Evolutionary conservation across 139 green algal genomes (phyloP).

Genomic region (Volvox reticuliferus): DNA sequence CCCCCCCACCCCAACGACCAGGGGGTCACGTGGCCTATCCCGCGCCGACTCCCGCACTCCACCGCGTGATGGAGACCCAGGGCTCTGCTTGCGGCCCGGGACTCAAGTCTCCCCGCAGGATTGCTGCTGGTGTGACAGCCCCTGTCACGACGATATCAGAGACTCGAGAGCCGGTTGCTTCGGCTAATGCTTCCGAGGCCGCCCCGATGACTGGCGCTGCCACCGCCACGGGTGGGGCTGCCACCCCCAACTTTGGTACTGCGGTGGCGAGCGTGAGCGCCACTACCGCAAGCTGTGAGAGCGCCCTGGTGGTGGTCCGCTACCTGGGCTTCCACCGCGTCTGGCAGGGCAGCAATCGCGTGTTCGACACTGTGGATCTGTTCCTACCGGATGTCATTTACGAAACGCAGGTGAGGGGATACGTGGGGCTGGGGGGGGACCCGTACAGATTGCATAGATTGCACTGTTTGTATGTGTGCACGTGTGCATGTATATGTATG

Average conservation of each 20-base stretch:
- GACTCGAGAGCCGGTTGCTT: neutral
- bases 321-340: constrained; percentile 89
- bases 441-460: too few species aligned
- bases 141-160: too few species aligned
- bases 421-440: neutral
- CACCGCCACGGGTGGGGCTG: neutral
- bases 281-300: constrained; percentile 56
- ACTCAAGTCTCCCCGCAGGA: neutral
- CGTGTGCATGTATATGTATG: too few species aligned
- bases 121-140: neutral
- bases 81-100: too few species aligned
- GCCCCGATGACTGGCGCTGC: neutral
- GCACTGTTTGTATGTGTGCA: too few species aligned
- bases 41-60: neutral
- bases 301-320: constrained; percentile 73
- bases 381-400: constrained; percentile 90
- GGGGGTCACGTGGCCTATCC: constrained; percentile 60
- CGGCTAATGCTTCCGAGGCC: neutral
- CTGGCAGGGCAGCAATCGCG: constrained; percentile 71
- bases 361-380: constrained; percentile 94
- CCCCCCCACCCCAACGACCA: neutral
- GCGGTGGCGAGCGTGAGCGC: neutral
- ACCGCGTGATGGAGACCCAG: neutral
- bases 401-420: constrained; percentile 74
- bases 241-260: neutral